Evolutionary conservation across 2,329 filamentous ascomycete genomes (phyloP).

Genomic region (Fonsecaea pedrosoi): DNA sequence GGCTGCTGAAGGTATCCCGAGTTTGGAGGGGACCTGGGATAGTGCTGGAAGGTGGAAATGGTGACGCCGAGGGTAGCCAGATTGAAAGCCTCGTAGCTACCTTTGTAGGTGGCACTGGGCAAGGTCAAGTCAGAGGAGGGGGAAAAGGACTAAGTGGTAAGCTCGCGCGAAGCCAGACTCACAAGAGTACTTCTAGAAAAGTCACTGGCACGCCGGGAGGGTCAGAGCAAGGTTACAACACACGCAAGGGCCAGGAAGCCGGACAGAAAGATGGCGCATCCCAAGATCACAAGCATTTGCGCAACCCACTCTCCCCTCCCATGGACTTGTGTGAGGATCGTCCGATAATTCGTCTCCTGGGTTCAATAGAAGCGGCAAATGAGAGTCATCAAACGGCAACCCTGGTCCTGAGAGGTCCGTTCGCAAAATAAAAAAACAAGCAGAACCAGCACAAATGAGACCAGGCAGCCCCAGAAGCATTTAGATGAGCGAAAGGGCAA

Average conservation of each 20-base stretch:
- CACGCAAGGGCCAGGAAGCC: conserved; percentile 26
- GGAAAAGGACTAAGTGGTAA: conserved; percentile 2
- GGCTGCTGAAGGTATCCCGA: conserved; percentile 24
- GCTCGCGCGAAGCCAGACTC: conserved; percentile 25
- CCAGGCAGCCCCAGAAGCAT: conserved; percentile 27
- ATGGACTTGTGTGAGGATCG: conserved; percentile 26
- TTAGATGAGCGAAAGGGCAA: conserved; percentile 28
- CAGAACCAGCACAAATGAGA: conserved; percentile 25
- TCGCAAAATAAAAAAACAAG: conserved; percentile 19
- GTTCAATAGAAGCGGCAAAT: conserved; percentile 35
- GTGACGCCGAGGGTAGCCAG: conserved; percentile 35
- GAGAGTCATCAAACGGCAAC: conserved; percentile 33
- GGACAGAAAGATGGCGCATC: conserved; percentile 35
- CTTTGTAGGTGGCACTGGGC: conserved; percentile 2
- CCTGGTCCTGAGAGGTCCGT: conserved; percentile 35
- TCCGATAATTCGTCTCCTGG: conserved; percentile 35
- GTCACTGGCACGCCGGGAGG: conserved; percentile 19
- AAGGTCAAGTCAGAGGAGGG: conserved; percentile 24
- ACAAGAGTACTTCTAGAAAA: conserved; percentile 29
- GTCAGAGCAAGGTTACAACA: conserved; percentile 33
- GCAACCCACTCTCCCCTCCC: conserved; percentile 23
- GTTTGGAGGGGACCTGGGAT: conserved; percentile 31
- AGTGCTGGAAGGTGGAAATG: conserved; percentile 32
- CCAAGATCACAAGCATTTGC: conserved; percentile 36
- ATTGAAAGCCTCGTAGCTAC: conserved; percentile 23